phyloP scores from a whole-genome alignment of 192 early-diverging fungal genomes.

The Rhizoclosmatium globosum region DNA sequence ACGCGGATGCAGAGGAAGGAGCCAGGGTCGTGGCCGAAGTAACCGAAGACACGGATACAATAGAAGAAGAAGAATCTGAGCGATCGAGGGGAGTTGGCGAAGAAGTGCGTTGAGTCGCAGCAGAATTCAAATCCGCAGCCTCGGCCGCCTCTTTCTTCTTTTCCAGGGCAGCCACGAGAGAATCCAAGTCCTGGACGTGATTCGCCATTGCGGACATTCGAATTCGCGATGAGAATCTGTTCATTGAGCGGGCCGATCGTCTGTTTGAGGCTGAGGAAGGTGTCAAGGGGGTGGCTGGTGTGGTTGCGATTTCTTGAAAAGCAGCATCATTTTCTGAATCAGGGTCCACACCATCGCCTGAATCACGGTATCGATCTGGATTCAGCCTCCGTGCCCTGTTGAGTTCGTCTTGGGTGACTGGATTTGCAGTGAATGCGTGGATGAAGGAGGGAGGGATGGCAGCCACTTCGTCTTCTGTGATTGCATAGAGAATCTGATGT shows the following conservation, averaged over 20 bases:
- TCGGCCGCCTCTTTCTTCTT: background rate
- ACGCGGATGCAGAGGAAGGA: background rate
- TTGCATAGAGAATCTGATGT: conserved; percentile 33
- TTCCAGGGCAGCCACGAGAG: background rate
- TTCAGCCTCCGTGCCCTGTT: background rate
- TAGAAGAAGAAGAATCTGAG: background rate
- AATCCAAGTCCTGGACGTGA: conserved; percentile 13
- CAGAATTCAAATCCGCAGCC: background rate
- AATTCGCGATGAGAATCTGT: background rate
- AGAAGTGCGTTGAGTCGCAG: too few relatives aligned
- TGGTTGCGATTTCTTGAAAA: background rate
- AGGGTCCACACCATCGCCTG: background rate
- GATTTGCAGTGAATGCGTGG: conserved; percentile 7
- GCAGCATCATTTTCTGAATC: too few relatives aligned
- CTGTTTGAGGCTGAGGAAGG: background rate
- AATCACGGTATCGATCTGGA: background rate
- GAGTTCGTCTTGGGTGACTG: background rate
- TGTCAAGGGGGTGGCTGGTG: background rate
- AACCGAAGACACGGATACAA: background rate
- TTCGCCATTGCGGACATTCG: conserved; percentile 12
- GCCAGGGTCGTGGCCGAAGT: background rate
- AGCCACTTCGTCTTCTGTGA: conserved; percentile 29
- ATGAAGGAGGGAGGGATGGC: conserved; percentile 31
- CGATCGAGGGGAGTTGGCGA: background rate
- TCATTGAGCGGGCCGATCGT: background rate